These are phyloP conservation scores for Allium fistulosum DNA, from an alignment of 106 monocot genomes.

Conservation along the genomic window DNA sequence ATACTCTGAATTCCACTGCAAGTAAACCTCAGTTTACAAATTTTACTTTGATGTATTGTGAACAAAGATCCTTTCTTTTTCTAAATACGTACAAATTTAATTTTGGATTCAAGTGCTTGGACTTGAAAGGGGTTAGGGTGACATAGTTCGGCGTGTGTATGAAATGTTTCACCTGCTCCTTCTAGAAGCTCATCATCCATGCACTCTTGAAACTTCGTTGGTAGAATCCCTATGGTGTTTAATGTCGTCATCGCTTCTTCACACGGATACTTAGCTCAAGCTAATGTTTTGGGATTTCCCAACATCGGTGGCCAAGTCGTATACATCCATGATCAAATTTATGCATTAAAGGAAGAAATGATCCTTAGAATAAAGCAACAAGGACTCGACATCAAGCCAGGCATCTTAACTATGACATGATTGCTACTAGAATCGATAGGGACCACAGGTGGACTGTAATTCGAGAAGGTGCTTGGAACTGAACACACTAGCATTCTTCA, in stretches of 20 bases:
- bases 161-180: slow-evolving; percentile 66
- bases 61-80: no score
- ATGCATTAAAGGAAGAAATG: slow-evolving; percentile 59
- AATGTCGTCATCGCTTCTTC: no score
- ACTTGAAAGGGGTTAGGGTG: slow-evolving; percentile 96
- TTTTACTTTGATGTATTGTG: neutral
- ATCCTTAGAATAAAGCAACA: slow-evolving; percentile 50
- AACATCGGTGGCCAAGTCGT: no score
- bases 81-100: neutral
- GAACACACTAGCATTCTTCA: slow-evolving; percentile 17
- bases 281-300: no score
- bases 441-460: slow-evolving; percentile 13
- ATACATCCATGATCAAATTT: no score
- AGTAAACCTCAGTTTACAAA: slow-evolving; percentile 15
- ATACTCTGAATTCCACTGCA: slow-evolving; percentile 73
- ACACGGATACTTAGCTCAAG: no score
- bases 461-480: slow-evolving; percentile 20
- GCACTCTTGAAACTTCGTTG: no score
- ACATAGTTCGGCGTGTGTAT: slow-evolving; percentile 49
- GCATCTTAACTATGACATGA: slow-evolving; percentile 39
- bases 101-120: slow-evolving; percentile 95
- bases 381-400: slow-evolving; percentile 47
- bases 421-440: slow-evolving; percentile 11
- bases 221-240: no score
- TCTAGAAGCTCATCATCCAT: no score